Percentiles rank a stretch among this genome's conserved stretches.
phyloP scores from a whole-genome alignment of 2,329 filamentous ascomycete species.

The Fusarium napiforme region DNA sequence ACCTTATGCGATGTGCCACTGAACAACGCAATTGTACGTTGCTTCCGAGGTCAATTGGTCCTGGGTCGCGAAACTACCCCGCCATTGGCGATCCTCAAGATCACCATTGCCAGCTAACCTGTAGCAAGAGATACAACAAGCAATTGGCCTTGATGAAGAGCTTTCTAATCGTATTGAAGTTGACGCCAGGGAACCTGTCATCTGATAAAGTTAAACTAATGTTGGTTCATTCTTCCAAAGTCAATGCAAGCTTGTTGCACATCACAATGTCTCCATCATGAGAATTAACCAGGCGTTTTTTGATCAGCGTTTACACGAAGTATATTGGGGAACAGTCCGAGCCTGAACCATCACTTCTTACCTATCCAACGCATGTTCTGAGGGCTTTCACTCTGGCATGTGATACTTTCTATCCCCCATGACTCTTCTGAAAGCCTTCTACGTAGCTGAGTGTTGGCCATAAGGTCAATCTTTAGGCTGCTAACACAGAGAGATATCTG shows the following conservation, averaged over 20 bases:
- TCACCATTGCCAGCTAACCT: neutral
- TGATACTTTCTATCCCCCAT: neutral
- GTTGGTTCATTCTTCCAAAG: neutral
- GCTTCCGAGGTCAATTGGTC: neutral
- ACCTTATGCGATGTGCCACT: neutral
- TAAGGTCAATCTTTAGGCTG: neutral
- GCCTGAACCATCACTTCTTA: neutral
- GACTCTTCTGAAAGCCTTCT: too few relatives aligned
- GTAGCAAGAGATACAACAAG: neutral
- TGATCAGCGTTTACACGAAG: too few relatives aligned
- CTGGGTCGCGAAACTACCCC: neutral
- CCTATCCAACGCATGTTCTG: too few relatives aligned
- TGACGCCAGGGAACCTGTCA: too few relatives aligned
- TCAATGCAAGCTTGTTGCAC: neutral
- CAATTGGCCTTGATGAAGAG: neutral
- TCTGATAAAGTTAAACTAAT: neutral
- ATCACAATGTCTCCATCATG: accelerated
- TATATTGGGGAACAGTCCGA: neutral
- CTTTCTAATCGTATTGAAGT: neutral
- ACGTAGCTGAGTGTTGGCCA: neutral
- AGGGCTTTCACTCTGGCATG: too few relatives aligned
- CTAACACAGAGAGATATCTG: neutral
- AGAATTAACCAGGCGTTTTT: accelerated
- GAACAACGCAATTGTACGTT: neutral
- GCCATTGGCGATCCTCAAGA: neutral